These are phyloP conservation scores for Yarrowia sp. DNA, from an alignment of 805 yeast genomes.

Conservation along the genomic window DNA sequence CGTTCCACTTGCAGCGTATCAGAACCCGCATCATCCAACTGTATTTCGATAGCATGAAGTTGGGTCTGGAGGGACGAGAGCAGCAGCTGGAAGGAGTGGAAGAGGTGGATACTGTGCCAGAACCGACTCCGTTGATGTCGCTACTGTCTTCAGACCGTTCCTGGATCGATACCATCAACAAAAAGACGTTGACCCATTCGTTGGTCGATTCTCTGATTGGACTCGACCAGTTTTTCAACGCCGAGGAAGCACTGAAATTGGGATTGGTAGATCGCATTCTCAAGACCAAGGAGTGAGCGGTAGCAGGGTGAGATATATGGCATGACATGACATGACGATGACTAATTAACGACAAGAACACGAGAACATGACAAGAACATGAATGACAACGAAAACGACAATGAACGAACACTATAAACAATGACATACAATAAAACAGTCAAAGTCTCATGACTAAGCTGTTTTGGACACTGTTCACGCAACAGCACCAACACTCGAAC, in stretches of 20 bases:
- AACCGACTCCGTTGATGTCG: neutral
- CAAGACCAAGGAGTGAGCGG: slow-evolving; percentile 2
- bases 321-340: too few species aligned
- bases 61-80: neutral
- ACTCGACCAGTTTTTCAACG: slow-evolving; percentile 11
- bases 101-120: neutral
- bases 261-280: slow-evolving; percentile 5
- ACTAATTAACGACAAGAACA: too few species aligned
- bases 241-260: slow-evolving; percentile 5
- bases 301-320: neutral
- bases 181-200: neutral
- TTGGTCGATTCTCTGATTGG: slow-evolving; percentile 7
- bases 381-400: too few species aligned
- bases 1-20: neutral
- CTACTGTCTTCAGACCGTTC: neutral
- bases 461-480: too few species aligned
- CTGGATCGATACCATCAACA: neutral
- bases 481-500: too few species aligned
- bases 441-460: too few species aligned
- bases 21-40: neutral
- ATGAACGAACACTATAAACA: too few species aligned
- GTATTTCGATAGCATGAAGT: slow-evolving; percentile 5
- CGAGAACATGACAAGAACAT: too few species aligned
- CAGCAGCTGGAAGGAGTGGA: neutral
- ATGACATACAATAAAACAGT: too few species aligned